Evolutionary conservation across 2,329 filamentous ascomycete species (phyloP).

Genomic region (Bipolaris sorokiniana): DNA sequence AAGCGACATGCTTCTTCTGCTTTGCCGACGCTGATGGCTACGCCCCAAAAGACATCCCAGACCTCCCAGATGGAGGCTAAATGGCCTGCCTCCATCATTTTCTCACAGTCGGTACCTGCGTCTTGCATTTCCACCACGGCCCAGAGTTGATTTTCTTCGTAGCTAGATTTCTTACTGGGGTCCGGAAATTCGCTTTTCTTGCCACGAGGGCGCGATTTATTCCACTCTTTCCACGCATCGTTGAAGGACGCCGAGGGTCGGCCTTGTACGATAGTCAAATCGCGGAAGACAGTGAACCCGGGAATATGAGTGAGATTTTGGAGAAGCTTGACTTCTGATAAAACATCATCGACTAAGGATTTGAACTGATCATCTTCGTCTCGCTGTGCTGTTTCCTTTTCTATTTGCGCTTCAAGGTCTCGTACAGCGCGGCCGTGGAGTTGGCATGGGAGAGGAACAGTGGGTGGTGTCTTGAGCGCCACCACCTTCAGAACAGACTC

Average conservation of each 20-base stretch:
- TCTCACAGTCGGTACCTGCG: conserved; percentile 63
- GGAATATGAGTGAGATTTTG: conserved; percentile 65
- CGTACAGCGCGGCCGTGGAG: conserved; percentile 49
- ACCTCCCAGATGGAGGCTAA: conserved; percentile 52
- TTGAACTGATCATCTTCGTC: conserved; percentile 51
- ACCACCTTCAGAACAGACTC: conserved; percentile 58
- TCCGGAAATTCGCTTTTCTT: conserved; percentile 62
- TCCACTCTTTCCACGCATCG: conserved; percentile 55
- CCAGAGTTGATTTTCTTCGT: conserved; percentile 65
- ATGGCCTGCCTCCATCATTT: conserved; percentile 45
- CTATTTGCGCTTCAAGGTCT: conserved; percentile 52
- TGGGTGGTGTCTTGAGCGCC: conserved; percentile 44
- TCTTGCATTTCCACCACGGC: conserved; percentile 71
- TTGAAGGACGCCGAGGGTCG: conserved; percentile 59
- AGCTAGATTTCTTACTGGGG: conserved; percentile 60
- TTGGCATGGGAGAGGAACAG: conserved; percentile 44
- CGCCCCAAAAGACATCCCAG: conserved; percentile 72
- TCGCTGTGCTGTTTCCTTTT: conserved; percentile 37
- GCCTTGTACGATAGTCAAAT: conserved; percentile 64
- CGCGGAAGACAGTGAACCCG: conserved; percentile 67
- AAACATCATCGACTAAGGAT: conserved; percentile 53
- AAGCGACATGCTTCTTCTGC: conserved; percentile 66
- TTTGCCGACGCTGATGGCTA: conserved; percentile 65
- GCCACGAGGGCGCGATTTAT: conserved; percentile 51
- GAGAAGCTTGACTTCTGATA: conserved; percentile 59